These are phyloP conservation scores for Cornus florida DNA, from an alignment of 148 eudicot species.

Conservation along the genomic window DNA sequence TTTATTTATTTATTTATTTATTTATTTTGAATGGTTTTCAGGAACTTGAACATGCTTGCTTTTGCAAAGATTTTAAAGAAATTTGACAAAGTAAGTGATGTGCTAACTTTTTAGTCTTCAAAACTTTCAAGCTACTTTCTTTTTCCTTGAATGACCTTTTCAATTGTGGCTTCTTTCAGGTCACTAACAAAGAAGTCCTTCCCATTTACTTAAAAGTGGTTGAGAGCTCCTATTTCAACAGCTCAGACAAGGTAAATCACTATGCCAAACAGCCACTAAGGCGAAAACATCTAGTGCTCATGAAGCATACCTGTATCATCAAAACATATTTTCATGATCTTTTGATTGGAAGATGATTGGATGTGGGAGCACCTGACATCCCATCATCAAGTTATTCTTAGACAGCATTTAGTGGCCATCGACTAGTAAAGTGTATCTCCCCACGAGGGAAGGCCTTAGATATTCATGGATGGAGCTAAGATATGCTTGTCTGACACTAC, in stretches of 20 bases:
- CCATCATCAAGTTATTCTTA: conserved; percentile 26
- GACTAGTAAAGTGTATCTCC: conserved; percentile 26
- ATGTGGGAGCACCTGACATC: conserved; percentile 26
- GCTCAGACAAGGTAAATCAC: conserved; percentile 77
- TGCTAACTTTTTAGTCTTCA: background rate
- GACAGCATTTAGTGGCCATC: conserved; percentile 55
- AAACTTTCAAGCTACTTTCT: background rate
- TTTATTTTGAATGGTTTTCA: conserved; percentile 26
- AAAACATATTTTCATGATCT: background rate
- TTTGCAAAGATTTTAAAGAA: conserved; percentile 87
- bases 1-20: background rate
- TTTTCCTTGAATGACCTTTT: conserved; percentile 9
- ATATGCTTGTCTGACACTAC: conserved; percentile 44
- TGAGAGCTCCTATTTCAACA: conserved; percentile 91
- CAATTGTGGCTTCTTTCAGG: conserved; percentile 47
- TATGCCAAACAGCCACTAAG: background rate
- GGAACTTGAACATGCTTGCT: conserved; percentile 97
- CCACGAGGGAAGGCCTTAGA: conserved; percentile 24
- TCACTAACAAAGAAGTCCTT: conserved; percentile 74
- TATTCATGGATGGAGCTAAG: conserved; percentile 25
- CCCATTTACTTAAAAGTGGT: conserved; percentile 87
- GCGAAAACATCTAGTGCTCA: conserved; percentile 4
- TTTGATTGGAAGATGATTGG: conserved; percentile 34
- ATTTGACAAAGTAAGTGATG: conserved; percentile 79
- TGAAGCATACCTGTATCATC: conserved; percentile 3